Base-by-base conservation (phyloP, 306 rosid species). In the Cyamopsis tetragonoloba region DNA sequence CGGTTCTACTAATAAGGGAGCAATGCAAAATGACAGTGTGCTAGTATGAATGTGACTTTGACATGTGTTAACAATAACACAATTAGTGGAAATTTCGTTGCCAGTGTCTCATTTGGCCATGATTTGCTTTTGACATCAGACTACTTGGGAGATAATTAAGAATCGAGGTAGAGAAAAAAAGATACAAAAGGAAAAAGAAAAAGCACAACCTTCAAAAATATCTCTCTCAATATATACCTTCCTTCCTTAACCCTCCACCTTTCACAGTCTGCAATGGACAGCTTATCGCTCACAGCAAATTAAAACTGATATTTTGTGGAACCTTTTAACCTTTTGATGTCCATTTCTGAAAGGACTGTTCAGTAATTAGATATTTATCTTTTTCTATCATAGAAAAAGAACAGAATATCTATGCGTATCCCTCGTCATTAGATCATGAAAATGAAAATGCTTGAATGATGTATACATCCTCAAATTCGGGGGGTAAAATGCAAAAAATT, bases 51-150 rank as follows among this genome's bases (percentile, higher is more conserved):
- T 62, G 70, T 66, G 39, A 4, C 66, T 78, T 32, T 32, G 6
- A n/a, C n/a, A 12, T 20, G 47, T 34, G 9, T 74, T 76, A 61
- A 42, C 27, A 17, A 5, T 5, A 44, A 20, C 64, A 42, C 27
- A 17, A 5, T 5, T 50, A 20, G 80, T 85, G 83, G 85, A 62
- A 20, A 61, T 18, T 79, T 73, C 58, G 84, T 63, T 83, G 89
- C 83, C 75, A 2, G 43, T 26, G 20, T 53, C 74, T 70, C 12
- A 77, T 85, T 88, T 72, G 87, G 61, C 64, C 44, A 4, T 31
- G 19, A 5, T 41, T 56, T 47, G 12, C 85, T 66, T 81, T 79
- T 79, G 82, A 80, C 80, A 75, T 83, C 80, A 74, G 44, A 79
- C 35, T 32, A 79, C 35, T 32, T 15, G 57, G 55, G 38, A 70